phyloP scores from a whole-genome alignment of 2,329 filamentous ascomycete genomes.

The Trichoderma sp. region DNA sequence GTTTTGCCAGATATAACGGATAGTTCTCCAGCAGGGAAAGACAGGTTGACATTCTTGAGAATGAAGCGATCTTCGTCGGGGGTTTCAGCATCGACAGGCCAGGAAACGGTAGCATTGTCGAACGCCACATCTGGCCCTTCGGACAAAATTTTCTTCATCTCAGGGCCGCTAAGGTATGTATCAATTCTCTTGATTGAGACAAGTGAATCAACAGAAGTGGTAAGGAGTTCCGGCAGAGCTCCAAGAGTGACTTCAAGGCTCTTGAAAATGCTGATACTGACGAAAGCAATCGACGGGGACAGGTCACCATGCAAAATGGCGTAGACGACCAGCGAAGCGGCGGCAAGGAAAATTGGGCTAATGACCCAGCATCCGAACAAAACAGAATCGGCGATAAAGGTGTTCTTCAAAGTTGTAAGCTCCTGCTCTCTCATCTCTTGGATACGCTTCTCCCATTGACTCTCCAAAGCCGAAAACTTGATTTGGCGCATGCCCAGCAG shows the following conservation, averaged over 20 bases:
- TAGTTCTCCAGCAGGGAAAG: slow-evolving; percentile 66
- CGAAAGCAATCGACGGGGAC: slow-evolving; percentile 73
- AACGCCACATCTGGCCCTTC: slow-evolving; percentile 62
- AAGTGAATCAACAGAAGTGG: slow-evolving; percentile 67
- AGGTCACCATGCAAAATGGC: slow-evolving; percentile 61
- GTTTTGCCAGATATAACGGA: slow-evolving; percentile 76
- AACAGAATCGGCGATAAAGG: slow-evolving; percentile 61
- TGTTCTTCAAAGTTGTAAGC: slow-evolving; percentile 62
- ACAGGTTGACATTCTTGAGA: slow-evolving; percentile 60
- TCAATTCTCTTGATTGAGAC: slow-evolving; percentile 72
- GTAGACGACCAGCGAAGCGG: slow-evolving; percentile 67
- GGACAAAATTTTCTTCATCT: slow-evolving; percentile 54
- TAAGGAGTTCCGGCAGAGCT: slow-evolving; percentile 69
- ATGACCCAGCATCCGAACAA: slow-evolving; percentile 68
- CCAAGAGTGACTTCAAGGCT: slow-evolving; percentile 70
- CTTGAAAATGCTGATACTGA: slow-evolving; percentile 71
- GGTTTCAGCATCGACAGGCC: slow-evolving; percentile 64
- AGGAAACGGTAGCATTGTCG: slow-evolving; percentile 66
- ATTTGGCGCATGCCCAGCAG: slow-evolving; percentile 79
- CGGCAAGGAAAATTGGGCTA: slow-evolving; percentile 70
- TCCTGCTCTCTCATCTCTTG: slow-evolving; percentile 61
- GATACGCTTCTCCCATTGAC: slow-evolving; percentile 72
- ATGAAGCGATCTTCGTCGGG: slow-evolving; percentile 60
- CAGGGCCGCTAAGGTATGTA: slow-evolving; percentile 64
- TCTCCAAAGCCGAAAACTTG: slow-evolving; percentile 76